Percentiles rank a stretch among this genome's conserved stretches.
Evolutionary conservation across 441 rosid genomes (phyloP).

Genomic region (Populus hybrid): DNA sequence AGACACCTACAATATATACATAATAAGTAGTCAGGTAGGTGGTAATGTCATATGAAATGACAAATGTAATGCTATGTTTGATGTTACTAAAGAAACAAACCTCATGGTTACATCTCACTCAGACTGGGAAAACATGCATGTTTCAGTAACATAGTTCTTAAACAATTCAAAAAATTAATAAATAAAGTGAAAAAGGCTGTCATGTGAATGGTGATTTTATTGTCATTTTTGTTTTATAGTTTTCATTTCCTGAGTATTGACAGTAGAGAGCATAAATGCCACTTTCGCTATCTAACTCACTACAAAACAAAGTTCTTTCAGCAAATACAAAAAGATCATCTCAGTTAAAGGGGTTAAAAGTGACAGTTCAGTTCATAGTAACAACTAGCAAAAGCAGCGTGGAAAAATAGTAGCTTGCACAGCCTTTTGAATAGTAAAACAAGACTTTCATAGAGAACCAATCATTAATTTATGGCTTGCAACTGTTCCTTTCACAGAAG

Average conservation of each 20-base stretch:
- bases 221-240: not conserved
- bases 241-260: not conserved
- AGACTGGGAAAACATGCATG: not conserved
- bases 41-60: not conserved
- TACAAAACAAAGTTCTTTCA: not conserved
- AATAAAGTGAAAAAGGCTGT: not conserved
- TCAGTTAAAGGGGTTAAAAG: not conserved
- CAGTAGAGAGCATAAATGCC: not conserved
- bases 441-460: not conserved
- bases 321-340: not conserved
- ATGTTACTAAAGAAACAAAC: not conserved
- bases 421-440: not conserved
- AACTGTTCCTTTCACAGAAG: not conserved
- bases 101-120: not conserved
- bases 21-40: not conserved
- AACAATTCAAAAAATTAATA: not conserved
- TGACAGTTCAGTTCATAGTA: not conserved
- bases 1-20: conserved; percentile 35
- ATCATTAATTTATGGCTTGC: not conserved
- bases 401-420: not conserved
- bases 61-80: not conserved
- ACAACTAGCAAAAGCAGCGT: not conserved
- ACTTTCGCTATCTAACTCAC: not conserved
- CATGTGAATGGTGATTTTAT: not conserved
- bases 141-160: too few species aligned